Conservation (phyloP, 768 basidiomycete genomes). For the Saitozyma sp. region DNA sequence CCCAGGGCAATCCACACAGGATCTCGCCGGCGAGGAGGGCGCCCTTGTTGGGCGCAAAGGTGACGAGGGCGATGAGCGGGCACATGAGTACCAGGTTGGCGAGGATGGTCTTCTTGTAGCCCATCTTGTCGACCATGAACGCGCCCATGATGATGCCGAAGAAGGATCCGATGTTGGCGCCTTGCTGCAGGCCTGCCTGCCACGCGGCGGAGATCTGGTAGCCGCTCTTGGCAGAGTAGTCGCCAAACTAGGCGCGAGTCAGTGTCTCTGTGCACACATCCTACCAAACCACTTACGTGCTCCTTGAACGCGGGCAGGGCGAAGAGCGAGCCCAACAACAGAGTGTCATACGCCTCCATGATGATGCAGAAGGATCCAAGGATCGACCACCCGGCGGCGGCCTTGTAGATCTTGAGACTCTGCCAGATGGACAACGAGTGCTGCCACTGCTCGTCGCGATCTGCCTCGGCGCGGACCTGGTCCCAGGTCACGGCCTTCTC, state of each 20-base stretch:
- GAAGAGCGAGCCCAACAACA: slow-evolving; percentile 25
- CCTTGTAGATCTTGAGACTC: slow-evolving; percentile 19
- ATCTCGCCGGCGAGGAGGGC: slow-evolving; percentile 30
- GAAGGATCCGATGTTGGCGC: slow-evolving; percentile 47
- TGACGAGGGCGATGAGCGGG: slow-evolving; percentile 30
- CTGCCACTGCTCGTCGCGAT: slow-evolving; percentile 28
- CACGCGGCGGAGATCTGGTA: slow-evolving; percentile 50
- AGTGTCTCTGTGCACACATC: neutral
- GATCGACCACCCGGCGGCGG: slow-evolving; percentile 28
- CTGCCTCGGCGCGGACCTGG: slow-evolving; percentile 16
- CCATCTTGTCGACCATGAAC: slow-evolving; percentile 47
- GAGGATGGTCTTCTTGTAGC: slow-evolving; percentile 47
- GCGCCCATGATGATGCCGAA: slow-evolving; percentile 51
- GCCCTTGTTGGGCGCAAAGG: slow-evolving; percentile 21
- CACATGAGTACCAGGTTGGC: slow-evolving; percentile 28
- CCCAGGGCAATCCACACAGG: slow-evolving; percentile 39
- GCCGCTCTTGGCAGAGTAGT: slow-evolving; percentile 16
- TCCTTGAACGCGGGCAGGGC: slow-evolving; percentile 22
- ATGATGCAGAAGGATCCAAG: slow-evolving; percentile 25
- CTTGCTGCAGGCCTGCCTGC: slow-evolving; percentile 51
- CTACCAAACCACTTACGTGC: slow-evolving; percentile 5
- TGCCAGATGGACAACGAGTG: slow-evolving; percentile 23
- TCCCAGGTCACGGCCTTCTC: slow-evolving; percentile 3
- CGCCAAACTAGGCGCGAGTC: slow-evolving; percentile 10
- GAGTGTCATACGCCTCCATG: slow-evolving; percentile 32